A percentile compares a stretch with the other conserved stretches of the same genome.
These are phyloP conservation scores for Penicillium arizonense DNA, from an alignment of 495 filamentous ascomycete genomes.

Conservation along the genomic window DNA sequence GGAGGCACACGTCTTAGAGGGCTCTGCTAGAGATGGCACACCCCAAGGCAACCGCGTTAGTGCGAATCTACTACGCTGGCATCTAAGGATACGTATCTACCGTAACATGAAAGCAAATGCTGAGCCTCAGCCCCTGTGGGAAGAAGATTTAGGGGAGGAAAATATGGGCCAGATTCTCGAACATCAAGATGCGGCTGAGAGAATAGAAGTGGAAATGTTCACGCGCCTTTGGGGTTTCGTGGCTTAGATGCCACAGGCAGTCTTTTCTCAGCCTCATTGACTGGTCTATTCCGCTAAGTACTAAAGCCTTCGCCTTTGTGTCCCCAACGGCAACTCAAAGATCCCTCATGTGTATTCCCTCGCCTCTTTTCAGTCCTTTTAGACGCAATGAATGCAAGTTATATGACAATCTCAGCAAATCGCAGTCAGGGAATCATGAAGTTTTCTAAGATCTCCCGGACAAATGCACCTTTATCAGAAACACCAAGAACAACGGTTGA, in stretches of 20 bases:
- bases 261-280: too few species aligned
- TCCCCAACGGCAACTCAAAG: too few species aligned
- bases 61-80: slow-evolving; percentile 6
- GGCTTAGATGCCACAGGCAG: neutral
- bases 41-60: neutral
- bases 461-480: too few species aligned
- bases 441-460: too few species aligned
- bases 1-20: neutral
- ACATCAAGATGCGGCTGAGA: slow-evolving; percentile 1
- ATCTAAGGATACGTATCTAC: slow-evolving; percentile 3
- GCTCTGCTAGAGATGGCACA: neutral
- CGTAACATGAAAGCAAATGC: neutral
- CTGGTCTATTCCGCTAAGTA: too few species aligned
- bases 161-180: slow-evolving; percentile 1
- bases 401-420: too few species aligned
- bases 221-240: neutral
- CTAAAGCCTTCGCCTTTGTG: too few species aligned
- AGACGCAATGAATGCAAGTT: too few species aligned
- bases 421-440: too few species aligned
- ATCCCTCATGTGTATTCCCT: too few species aligned
- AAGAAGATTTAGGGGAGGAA: neutral
- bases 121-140: neutral
- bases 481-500: too few species aligned
- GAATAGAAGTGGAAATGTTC: slow-evolving; percentile 5
- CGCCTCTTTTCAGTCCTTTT: too few species aligned